Conservation (phyloP, 768 basidiomycete species). For the Leccinum uliginosum region DNA sequence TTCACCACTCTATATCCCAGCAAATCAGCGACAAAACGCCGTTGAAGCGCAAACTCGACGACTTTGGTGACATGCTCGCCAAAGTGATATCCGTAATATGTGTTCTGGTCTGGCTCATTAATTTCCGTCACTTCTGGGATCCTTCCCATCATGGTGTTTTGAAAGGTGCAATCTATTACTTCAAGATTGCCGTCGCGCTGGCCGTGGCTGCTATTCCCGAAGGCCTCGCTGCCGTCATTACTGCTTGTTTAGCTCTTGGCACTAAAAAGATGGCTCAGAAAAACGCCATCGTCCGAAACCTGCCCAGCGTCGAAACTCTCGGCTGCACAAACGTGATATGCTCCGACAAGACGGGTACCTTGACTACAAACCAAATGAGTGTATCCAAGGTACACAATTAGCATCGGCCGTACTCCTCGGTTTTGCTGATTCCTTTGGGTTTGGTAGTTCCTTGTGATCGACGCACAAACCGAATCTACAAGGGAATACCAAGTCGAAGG, state of each 20-base stretch:
- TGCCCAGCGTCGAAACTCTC: conserved; percentile 95
- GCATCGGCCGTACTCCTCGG: conserved; percentile 2
- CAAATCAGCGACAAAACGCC: conserved; percentile 97
- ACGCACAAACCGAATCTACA: conserved; percentile 44
- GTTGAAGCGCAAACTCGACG: conserved; percentile 93
- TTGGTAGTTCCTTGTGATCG: conserved; percentile 69
- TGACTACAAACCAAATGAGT: conserved; percentile 98
- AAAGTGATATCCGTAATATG: conserved; percentile 98
- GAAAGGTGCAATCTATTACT: conserved; percentile 96
- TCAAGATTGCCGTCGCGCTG: conserved; percentile 98
- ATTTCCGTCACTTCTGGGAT: conserved; percentile 94
- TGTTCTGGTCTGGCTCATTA: conserved; percentile 96
- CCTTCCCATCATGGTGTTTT: conserved; percentile 86
- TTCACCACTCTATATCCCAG: conserved; percentile 92
- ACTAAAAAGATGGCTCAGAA: conserved; percentile 99
- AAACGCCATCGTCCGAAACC: conserved; percentile 94
- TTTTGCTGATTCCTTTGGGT: conserved; percentile 6
- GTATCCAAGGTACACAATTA: conserved; percentile 64
- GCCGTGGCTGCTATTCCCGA: conserved; percentile 99
- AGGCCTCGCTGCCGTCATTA: conserved; percentile 97
- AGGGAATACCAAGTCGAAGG: conserved; percentile 83
- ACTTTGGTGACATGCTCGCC: conserved; percentile 96
- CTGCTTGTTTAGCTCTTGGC: conserved; percentile 91
- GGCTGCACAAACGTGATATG: conserved; percentile 99
- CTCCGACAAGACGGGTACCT: conserved; percentile 95